Base-by-base conservation (phyloP, 805 yeast genomes). In the Candida odintsovae region DNA sequence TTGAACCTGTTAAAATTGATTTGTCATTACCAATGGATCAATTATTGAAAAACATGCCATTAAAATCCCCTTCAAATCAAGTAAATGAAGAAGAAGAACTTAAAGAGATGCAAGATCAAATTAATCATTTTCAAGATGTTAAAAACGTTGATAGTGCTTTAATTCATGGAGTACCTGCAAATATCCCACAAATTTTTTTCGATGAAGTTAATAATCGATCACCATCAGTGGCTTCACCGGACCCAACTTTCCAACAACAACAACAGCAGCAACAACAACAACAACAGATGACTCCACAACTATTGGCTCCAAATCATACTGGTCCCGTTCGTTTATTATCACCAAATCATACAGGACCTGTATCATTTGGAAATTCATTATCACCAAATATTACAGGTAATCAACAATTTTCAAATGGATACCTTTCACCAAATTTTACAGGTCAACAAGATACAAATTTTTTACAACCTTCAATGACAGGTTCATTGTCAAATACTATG, bases 21-120 rank as follows among this genome's bases (percentile, higher is more conserved):
- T 68, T 76, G 44, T 73, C 85, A 2, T 65, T 86, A 19, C 90
- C 94, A 7, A 86, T 86, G 95, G 87, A 83, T 56, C 88, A 86
- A 59, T 62, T 86, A 25, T 56, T 86, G 39, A 68, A 69, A 42
- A 71, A 70, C 43, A 59, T 85, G 29, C 60, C 86, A 36, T 68
- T 69, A 45, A 72, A 70, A 45, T 62, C 80, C n/a, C n/a, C n/a
- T n/a, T n/a, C 54, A 67, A 70, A 16, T 54, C 63, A 38, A 47
- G 81, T 77, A 39, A 84, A 83, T 51, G 95, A 86, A 50, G 82
- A 78, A 52, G 85, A 83, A 54, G 85, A 81, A 40, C 69, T 85
- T 28, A 78, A 77, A 50, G 90, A 83, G 52, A 83, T 85, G 82
- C 85, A 80, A 54, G 83, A 85, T 12, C 83, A 85, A 13, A 77